Evolutionary conservation across 2,329 filamentous ascomycete genomes (phyloP).

Genomic region (Claviceps monticola): DNA sequence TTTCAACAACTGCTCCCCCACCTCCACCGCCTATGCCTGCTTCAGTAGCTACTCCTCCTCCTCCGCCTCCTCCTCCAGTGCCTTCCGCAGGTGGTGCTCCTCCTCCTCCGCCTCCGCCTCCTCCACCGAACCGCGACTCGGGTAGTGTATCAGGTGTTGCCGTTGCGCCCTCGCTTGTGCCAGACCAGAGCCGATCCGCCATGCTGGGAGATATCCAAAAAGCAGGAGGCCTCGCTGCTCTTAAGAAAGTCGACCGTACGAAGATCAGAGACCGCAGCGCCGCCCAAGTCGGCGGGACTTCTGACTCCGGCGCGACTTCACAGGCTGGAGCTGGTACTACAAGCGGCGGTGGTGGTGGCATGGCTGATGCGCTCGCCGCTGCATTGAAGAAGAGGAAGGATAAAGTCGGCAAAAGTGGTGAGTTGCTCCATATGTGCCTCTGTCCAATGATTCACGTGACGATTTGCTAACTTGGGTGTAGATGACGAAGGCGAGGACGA

Average conservation of each 20-base stretch:
- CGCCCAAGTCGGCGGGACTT: conserved; percentile 41
- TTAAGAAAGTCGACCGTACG: conserved; percentile 61
- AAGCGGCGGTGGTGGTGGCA: conserved; percentile 45
- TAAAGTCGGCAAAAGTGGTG: conserved; percentile 91
- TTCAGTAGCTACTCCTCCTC: conserved; percentile 19
- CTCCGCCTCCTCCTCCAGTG: conserved; percentile 25
- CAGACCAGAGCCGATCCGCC: conserved; percentile 38
- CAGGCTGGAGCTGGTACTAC: conserved; percentile 37
- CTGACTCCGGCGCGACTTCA: conserved; percentile 36
- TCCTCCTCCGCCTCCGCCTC: conserved; percentile 34
- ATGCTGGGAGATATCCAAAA: conserved; percentile 60
- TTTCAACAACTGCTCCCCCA: conserved; percentile 22
- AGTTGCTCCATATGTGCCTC: conserved; percentile 26
- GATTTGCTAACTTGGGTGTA: conserved; percentile 19
- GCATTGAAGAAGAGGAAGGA: conserved; percentile 73
- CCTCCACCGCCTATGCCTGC: conserved; percentile 20
- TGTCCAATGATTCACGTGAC: not conserved
- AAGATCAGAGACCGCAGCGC: conserved; percentile 60
- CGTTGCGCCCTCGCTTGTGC: conserved; percentile 26
- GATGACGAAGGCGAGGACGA: conserved; percentile 69
- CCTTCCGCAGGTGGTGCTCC: conserved; percentile 15
- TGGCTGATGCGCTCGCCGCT: conserved; percentile 72
- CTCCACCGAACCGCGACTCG: conserved; percentile 43
- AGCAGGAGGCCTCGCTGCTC: conserved; percentile 48
- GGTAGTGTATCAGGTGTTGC: conserved; percentile 42